Evolutionary conservation across 1,284 basidiomycete genomes (phyloP).

Genomic region (Apiotrichum brassicae): DNA sequence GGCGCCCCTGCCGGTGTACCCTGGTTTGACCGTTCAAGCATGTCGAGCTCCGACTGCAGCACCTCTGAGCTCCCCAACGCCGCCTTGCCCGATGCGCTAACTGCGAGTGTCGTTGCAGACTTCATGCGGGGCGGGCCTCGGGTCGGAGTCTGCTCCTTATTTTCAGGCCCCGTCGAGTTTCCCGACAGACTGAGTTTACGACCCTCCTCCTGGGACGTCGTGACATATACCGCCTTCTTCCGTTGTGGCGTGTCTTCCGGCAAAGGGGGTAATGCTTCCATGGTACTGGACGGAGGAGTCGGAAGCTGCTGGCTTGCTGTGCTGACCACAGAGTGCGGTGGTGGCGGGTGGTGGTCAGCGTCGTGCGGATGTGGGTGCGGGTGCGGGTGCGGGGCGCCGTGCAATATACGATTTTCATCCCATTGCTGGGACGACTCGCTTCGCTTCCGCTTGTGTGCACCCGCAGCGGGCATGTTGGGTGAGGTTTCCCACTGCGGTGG

Average conservation of each 20-base stretch:
- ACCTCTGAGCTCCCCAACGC: slow-evolving; percentile 27
- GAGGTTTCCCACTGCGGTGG: slow-evolving; percentile 8
- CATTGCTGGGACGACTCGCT: slow-evolving; percentile 4
- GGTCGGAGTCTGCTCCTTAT: slow-evolving; percentile 12
- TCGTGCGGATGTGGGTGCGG: no score
- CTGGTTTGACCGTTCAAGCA: slow-evolving; percentile 16
- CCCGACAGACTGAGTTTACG: slow-evolving; percentile 34
- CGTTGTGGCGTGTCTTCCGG: not conserved
- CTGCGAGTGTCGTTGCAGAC: slow-evolving; percentile 25
- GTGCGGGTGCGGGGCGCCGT: no score
- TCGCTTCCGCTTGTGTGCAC: slow-evolving; percentile 18
- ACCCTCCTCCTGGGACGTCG: slow-evolving; percentile 30
- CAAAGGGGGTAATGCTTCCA: no score
- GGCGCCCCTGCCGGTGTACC: not conserved
- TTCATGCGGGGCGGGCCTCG: slow-evolving; percentile 23
- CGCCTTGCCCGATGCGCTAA: slow-evolving; percentile 28
- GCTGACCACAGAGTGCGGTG: not conserved
- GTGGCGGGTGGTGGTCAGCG: no score
- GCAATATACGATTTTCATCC: not conserved
- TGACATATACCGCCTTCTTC: slow-evolving; percentile 29
- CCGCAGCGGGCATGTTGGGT: not conserved
- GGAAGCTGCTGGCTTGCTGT: not conserved
- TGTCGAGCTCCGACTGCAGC: slow-evolving; percentile 33
- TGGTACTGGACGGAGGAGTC: slow-evolving; percentile 9
- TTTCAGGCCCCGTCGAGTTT: slow-evolving; percentile 26